These are phyloP conservation scores for Vigna mungo DNA, from an alignment of 306 rosid species.

Conservation along the genomic window DNA sequence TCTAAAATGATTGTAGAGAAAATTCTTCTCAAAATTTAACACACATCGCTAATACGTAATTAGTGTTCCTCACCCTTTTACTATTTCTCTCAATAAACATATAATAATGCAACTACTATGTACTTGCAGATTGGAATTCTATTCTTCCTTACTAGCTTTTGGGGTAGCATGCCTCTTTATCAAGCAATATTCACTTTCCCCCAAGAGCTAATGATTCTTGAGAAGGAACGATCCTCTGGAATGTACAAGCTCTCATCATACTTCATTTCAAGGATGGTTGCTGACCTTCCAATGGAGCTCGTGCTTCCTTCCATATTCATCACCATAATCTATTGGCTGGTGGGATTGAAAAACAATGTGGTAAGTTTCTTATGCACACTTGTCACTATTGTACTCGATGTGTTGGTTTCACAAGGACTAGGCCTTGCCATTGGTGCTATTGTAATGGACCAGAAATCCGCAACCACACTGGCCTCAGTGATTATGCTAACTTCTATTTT, in stretches of 20 bases:
- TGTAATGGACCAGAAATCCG: conserved; percentile 56
- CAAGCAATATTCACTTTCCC: conserved; percentile 71
- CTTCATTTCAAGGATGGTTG: conserved; percentile 50
- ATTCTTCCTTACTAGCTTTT: conserved; percentile 44
- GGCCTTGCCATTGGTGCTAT: conserved; percentile 71
- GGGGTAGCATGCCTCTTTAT: conserved; percentile 55
- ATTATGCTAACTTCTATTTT: conserved; percentile 50
- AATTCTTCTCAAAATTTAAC: too few species aligned
- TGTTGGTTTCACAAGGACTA: conserved; percentile 61
- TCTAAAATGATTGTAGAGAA: too few species aligned
- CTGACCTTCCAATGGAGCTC: conserved; percentile 73
- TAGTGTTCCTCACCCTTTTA: not conserved
- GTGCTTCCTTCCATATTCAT: conserved; percentile 56
- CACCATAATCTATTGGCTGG: conserved; percentile 59
- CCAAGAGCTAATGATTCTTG: conserved; percentile 54
- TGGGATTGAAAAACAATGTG: conserved; percentile 48
- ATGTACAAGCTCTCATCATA: conserved; percentile 75
- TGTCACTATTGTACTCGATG: conserved; percentile 41
- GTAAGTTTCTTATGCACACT: conserved; percentile 45
- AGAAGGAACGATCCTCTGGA: conserved; percentile 70
- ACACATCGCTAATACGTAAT: too few species aligned
- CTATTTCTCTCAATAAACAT: not conserved
- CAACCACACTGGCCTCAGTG: conserved; percentile 62
- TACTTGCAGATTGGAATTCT: conserved; percentile 59
- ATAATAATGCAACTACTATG: not conserved